phyloP scores from a whole-genome alignment of 2,329 filamentous ascomycete species.

The Pyrenophora seminiperda region DNA sequence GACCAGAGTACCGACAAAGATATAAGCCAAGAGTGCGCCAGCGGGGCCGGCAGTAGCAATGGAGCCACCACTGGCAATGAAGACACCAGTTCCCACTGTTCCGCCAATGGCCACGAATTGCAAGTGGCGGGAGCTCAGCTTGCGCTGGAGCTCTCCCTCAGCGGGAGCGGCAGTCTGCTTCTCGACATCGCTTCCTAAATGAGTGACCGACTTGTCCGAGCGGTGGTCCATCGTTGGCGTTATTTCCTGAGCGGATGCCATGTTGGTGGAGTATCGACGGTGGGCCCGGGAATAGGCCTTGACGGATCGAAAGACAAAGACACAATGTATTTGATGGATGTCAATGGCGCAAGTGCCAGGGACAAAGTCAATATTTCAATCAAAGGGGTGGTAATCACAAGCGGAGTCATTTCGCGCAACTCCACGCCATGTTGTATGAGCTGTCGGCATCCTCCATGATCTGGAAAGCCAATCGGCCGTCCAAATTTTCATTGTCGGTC shows the following conservation, averaged over 20 bases:
- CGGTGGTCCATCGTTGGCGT: slow-evolving; percentile 35
- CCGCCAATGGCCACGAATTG: slow-evolving; percentile 50
- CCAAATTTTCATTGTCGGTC: slow-evolving; percentile 43
- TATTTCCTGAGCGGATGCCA: slow-evolving; percentile 34
- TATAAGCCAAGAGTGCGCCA: slow-evolving; percentile 54
- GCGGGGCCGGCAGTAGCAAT: slow-evolving; percentile 56
- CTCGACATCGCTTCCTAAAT: slow-evolving; percentile 43
- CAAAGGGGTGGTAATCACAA: slow-evolving; percentile 11
- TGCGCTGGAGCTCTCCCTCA: slow-evolving; percentile 41
- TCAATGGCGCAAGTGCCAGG: slow-evolving; percentile 22
- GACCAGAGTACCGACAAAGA: slow-evolving; percentile 68
- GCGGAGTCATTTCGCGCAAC: slow-evolving; percentile 27
- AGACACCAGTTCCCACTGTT: slow-evolving; percentile 60
- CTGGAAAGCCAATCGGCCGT: slow-evolving; percentile 29
- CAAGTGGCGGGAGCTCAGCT: slow-evolving; percentile 45
- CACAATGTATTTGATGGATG: slow-evolving; percentile 19
- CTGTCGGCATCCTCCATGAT: slow-evolving; percentile 35
- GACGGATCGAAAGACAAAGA: slow-evolving; percentile 13
- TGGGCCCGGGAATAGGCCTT: slow-evolving; percentile 17
- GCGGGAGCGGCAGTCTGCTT: slow-evolving; percentile 36
- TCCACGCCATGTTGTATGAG: slow-evolving; percentile 24
- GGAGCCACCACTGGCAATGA: slow-evolving; percentile 57
- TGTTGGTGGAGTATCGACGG: slow-evolving; percentile 18
- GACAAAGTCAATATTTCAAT: slow-evolving; percentile 31
- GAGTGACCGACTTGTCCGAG: slow-evolving; percentile 39